A percentile compares a stretch with the other conserved stretches of the same genome.
Conservation (phyloP, 2,329 filamentous ascomycete genomes). For the Colletotrichum sp. region DNA sequence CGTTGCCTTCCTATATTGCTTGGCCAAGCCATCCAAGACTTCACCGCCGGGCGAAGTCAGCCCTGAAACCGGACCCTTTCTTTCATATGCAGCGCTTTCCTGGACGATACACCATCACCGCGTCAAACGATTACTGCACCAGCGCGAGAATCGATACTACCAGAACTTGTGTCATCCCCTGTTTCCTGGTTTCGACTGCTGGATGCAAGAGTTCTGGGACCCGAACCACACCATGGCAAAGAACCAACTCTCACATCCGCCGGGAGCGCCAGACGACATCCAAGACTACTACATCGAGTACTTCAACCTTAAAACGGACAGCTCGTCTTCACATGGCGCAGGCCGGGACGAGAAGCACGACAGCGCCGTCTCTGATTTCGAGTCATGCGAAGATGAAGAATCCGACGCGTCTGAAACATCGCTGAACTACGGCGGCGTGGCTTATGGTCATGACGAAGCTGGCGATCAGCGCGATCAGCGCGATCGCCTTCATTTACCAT, state of each 20-base stretch:
- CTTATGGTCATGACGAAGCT: not conserved
- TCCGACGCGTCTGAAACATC: not conserved
- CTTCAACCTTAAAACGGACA: not conserved
- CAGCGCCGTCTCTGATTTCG: not conserved
- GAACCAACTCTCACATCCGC: not conserved
- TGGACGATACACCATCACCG: not conserved
- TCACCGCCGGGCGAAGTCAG: not conserved
- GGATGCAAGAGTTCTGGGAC: not conserved
- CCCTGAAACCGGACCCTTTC: not conserved
- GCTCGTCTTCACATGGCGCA: no score
- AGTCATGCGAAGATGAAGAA: not conserved
- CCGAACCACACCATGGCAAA: not conserved
- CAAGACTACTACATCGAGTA: not conserved
- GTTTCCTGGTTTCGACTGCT: not conserved
- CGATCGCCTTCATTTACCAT: not conserved
- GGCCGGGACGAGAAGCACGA: not conserved
- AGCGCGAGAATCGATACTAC: not conserved
- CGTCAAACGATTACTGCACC: not conserved
- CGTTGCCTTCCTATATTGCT: not conserved
- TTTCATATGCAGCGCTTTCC: not conserved
- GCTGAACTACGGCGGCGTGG: not conserved
- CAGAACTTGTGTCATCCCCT: slow-evolving; percentile 11
- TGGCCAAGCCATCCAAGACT: not conserved
- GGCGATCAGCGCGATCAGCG: not conserved
- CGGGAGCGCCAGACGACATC: not conserved